Evolutionary conservation across 2,329 filamentous ascomycete species (phyloP), one percentile per base, ranked within the genome.

Genomic region (Simplicillium aogashimaense): DNA sequence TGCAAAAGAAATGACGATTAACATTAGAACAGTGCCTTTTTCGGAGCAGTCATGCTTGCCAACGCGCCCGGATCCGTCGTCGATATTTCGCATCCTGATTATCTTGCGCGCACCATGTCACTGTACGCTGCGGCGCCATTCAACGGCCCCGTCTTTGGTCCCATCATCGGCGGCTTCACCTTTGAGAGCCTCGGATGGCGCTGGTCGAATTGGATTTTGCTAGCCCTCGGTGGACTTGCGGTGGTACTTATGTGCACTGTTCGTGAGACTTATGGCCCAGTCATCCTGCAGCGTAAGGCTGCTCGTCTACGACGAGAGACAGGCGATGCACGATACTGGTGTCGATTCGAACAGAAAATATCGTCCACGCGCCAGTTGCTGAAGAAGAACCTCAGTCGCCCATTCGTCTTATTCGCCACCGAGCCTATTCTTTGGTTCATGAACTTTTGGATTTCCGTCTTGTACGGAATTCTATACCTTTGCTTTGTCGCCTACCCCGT

Each of bases 401-500:
- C 89, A 0, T 84, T 94, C 44, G 64, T 83, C 2, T 78, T 95
- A 58, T 76, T 81, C 13, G 73, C 82, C 35, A 86, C 80, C 0
- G 89, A 95, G 51, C 89, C 88, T 0, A 95, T 95, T 41, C 50
- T 81, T 35, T 80, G 76, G 75, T 81, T 79, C 49, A 76, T 89
- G 51, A 77, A 77, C 43, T 52, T 74, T 13, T 78, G 84, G 81
- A 82, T 52, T 50, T 69, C 41, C 13, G 14, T 15, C 35, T 16
- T 94, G 29, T 95, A 95, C 57, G 85, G 80, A 14, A 87, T 94
- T 32, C 68, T 95, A 2, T 92, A 92, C 53, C 77, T 95, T 28
- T 94, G 86, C 61, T 95, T 95, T 64, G 82, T 94, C 13, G 86
- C 86, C 11, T 94, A 94, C 57, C 88, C 88, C 0, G 83, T 94